Evolutionary conservation across 2,329 filamentous ascomycete genomes (phyloP).

Genomic region (Pseudogymnoascus sp.): DNA sequence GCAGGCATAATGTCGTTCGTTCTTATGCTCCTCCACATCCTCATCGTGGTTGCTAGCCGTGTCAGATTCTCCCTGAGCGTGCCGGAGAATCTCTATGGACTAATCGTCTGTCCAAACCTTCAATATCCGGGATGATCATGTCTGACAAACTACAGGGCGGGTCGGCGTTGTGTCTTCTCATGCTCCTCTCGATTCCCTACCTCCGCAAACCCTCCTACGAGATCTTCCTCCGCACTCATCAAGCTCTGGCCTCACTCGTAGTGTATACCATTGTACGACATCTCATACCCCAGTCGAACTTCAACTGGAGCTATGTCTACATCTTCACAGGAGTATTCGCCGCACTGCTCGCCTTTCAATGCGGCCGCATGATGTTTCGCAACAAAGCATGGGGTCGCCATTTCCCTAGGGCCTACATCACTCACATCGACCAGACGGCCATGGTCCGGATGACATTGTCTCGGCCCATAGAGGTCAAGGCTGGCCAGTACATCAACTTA

Average conservation of each 20-base stretch:
- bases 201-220: constrained; percentile 13
- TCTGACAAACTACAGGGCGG: constrained; percentile 16
- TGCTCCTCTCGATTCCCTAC: constrained; percentile 13
- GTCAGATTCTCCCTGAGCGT: neutral
- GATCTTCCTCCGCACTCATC: constrained; percentile 15
- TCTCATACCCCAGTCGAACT: constrained; percentile 3
- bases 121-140: neutral
- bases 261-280: constrained; percentile 15
- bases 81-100: constrained; percentile 11
- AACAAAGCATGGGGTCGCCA: constrained; percentile 3
- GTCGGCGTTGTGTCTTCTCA: constrained; percentile 14
- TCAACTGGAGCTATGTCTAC: constrained; percentile 9
- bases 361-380: constrained; percentile 2
- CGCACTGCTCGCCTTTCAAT: constrained; percentile 4
- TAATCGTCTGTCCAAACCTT: constrained; percentile 14
- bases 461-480: neutral
- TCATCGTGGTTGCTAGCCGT: constrained; percentile 3
- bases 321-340: constrained; percentile 4
- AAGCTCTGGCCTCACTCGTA: constrained; percentile 12
- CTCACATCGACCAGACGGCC: neutral
- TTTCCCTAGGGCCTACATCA: constrained; percentile 11
- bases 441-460: neutral
- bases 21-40: constrained; percentile 12
- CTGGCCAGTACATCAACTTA: constrained; percentile 12
- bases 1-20: constrained; percentile 13